These are phyloP conservation scores for Aureobasidium melanogenum DNA, from an alignment of 2,329 filamentous ascomycete genomes.

Conservation along the genomic window DNA sequence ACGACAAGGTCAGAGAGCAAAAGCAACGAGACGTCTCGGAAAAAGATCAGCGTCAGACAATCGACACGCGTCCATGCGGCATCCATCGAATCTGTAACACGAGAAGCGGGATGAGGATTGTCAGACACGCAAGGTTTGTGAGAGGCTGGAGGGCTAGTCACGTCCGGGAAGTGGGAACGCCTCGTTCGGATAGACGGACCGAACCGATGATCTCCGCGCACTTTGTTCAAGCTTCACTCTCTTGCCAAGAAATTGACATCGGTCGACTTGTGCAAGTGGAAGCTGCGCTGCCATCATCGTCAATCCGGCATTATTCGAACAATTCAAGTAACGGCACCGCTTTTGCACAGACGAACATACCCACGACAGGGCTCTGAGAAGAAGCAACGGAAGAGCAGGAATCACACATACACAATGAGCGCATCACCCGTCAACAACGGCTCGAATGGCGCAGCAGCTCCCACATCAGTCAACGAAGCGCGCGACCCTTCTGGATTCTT, in stretches of 20 bases:
- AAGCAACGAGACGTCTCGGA: not conserved
- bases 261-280: not conserved
- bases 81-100: conserved; percentile 1
- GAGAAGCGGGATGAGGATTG: not conserved
- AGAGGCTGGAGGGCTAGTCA: not conserved
- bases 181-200: not conserved
- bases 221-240: not conserved
- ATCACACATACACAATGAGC: not conserved
- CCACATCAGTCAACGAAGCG: conserved; percentile 45
- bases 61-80: not conserved
- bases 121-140: not conserved
- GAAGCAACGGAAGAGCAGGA: not conserved
- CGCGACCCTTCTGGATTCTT: conserved; percentile 92
- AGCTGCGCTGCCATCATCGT: not conserved
- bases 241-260: not conserved
- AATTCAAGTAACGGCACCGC: not conserved
- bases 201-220: not conserved
- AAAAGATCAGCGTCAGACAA: not conserved
- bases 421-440: not conserved
- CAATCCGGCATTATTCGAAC: not conserved
- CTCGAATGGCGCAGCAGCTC: not conserved
- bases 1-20: not conserved
- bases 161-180: not conserved
- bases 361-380: not conserved
- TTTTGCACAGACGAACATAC: not conserved